These are phyloP conservation scores for Pleurotus ostreatus DNA, from an alignment of 768 basidiomycete genomes.

Conservation along the genomic window DNA sequence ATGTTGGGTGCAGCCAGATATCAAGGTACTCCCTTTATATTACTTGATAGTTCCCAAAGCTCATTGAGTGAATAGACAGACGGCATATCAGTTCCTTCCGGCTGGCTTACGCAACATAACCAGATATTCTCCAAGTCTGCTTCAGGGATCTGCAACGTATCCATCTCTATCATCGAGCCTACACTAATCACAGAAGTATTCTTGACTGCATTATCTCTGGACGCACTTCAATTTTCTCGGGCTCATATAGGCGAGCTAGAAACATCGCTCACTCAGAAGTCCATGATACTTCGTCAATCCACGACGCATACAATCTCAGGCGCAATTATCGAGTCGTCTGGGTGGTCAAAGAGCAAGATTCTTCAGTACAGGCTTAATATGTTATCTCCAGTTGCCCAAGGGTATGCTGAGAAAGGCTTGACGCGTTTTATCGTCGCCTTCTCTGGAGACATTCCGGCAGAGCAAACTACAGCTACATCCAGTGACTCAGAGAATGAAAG, in stretches of 20 bases:
- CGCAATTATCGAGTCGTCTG: not conserved
- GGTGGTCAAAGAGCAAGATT: slow-evolving; percentile 4
- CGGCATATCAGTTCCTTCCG: slow-evolving; percentile 35
- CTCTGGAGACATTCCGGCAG: slow-evolving; percentile 14
- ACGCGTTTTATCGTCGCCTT: slow-evolving; percentile 54
- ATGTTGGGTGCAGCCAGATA: slow-evolving; percentile 30
- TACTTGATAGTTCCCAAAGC: slow-evolving; percentile 8
- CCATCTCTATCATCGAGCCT: slow-evolving; percentile 24
- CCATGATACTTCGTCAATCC: slow-evolving; percentile 51
- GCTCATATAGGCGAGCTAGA: slow-evolving; percentile 32
- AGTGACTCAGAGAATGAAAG: slow-evolving; percentile 13
- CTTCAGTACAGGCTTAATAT: slow-evolving; percentile 49
- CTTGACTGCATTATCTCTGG: slow-evolving; percentile 43
- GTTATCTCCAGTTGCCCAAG: slow-evolving; percentile 73
- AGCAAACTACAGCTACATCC: slow-evolving; percentile 15
- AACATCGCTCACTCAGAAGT: slow-evolving; percentile 35
- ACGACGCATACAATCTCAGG: slow-evolving; percentile 28
- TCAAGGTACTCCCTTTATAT: slow-evolving; percentile 28
- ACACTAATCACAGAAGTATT: slow-evolving; percentile 47
- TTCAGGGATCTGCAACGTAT: slow-evolving; percentile 9
- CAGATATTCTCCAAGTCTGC: slow-evolving; percentile 26
- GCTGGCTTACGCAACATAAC: slow-evolving; percentile 33
- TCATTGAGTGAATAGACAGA: slow-evolving; percentile 17
- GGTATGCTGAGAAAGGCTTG: slow-evolving; percentile 39
- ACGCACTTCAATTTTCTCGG: slow-evolving; percentile 43